Evolutionary conservation across 768 basidiomycete species (phyloP), one percentile per base, ranked within the genome.

Genomic region (Hirschioporus abietinus): DNA sequence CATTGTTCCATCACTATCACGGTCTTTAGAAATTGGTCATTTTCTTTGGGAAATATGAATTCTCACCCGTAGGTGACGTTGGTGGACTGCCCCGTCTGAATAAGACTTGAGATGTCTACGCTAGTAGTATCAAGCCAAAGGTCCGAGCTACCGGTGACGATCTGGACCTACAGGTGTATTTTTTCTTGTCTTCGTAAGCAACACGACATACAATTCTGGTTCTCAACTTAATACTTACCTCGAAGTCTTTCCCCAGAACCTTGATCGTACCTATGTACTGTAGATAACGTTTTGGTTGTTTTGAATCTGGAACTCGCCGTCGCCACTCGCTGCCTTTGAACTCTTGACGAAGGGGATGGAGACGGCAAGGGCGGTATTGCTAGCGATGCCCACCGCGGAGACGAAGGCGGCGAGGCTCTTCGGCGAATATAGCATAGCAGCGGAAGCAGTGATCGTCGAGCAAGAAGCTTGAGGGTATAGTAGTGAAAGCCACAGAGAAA

Each of bases 121-220:
- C 42, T 10, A 6, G 60, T 34, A 12, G 60, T 61, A 23, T 61
- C 60, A 23, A 82, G 73, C 86, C 88, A 90, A 20, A 88, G 77
- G 72, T 91, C 90, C 36, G 84, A 78, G 8, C 85, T 87, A 63
- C 89, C 88, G 4, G 89, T 90, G 74, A 91, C 90, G 69, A 90
- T 77, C 73, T 88, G 84, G 35, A 90, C 80, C 2, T 61, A 61
- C 1, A 61, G 2, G 20, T 15, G 23, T 3, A 61, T 12, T 2
- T 6, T 2, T 7, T 61, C 12, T 30, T 8, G 30, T 30, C 30
- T 30, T 30, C 30, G 30, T 30, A 30, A 20, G 42, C 12, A 52
- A 5, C 20, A 52, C 5, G 7, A 36, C 35, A 36, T 36, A 36
- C 35, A 36, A n/a, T n/a, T n/a, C n/a, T n/a, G 30, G 30, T 30